These are phyloP conservation scores for Dactylellina parvicollis DNA, from an alignment of 2,329 filamentous ascomycete genomes.

Conservation along the genomic window DNA sequence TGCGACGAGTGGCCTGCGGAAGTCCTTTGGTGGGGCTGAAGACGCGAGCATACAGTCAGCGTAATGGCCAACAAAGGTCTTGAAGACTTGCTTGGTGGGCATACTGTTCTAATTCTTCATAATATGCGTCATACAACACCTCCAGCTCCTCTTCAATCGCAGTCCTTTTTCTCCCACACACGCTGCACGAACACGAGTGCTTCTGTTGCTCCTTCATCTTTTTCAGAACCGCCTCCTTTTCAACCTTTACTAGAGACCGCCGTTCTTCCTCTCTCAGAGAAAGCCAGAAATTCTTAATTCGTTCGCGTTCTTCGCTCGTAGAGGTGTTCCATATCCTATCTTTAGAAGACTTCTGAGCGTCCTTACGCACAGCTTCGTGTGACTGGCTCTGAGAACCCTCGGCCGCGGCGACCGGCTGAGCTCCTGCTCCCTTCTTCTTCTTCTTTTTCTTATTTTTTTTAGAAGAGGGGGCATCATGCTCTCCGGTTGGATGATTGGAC, in stretches of 20 bases:
- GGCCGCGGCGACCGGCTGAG: slow-evolving; percentile 53
- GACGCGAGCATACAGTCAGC: slow-evolving; percentile 57
- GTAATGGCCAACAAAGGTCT: neutral
- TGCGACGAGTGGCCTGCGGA: slow-evolving; percentile 74
- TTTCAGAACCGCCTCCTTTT: slow-evolving; percentile 95
- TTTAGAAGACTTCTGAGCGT: slow-evolving; percentile 63
- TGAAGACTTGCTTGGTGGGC: slow-evolving; percentile 78
- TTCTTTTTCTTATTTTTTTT: slow-evolving; percentile 76
- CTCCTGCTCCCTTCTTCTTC: slow-evolving; percentile 61
- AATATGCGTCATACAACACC: slow-evolving; percentile 97
- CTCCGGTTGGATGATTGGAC: slow-evolving; percentile 35
- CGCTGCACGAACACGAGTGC: slow-evolving; percentile 96
- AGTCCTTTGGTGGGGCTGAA: slow-evolving; percentile 76
- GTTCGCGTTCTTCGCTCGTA: slow-evolving; percentile 90
- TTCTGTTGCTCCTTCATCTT: slow-evolving; percentile 99
- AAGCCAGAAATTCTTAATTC: slow-evolving; percentile 98
- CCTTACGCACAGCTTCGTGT: slow-evolving; percentile 50
- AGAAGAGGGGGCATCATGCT: slow-evolving; percentile 58
- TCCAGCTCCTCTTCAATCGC: slow-evolving; percentile 98
- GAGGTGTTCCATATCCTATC: slow-evolving; percentile 98
- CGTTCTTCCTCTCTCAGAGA: slow-evolving; percentile 92
- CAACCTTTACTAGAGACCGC: slow-evolving; percentile 94
- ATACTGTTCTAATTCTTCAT: slow-evolving; percentile 96
- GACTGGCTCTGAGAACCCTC: slow-evolving; percentile 28
- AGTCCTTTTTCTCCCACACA: slow-evolving; percentile 93